These are phyloP conservation scores for Camellia granthamiana DNA, from an alignment of 148 eudicot species.

Conservation along the genomic window DNA sequence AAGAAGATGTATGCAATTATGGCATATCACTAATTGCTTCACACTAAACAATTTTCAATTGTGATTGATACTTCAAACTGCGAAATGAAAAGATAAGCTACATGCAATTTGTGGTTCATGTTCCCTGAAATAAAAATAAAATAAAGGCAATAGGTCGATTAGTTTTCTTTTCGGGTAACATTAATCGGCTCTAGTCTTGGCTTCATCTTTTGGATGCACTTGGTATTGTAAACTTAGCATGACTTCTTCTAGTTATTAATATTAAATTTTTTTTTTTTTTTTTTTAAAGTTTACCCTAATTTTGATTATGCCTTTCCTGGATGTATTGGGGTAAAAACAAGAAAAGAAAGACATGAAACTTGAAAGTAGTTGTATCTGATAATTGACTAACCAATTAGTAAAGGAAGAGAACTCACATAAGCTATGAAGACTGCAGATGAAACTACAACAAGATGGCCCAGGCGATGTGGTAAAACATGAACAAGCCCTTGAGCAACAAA, in stretches of 20 bases:
- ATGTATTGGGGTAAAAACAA: background rate
- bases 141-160: background rate
- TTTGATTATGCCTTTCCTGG: background rate
- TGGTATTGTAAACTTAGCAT: background rate
- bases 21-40: too few species aligned
- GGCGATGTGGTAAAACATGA: constrained; percentile 12
- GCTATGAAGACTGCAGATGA: constrained; percentile 19
- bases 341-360: background rate
- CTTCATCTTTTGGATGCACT: background rate
- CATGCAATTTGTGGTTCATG: too few species aligned
- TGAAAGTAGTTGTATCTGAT: background rate
- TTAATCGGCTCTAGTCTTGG: background rate
- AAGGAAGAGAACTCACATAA: constrained; percentile 20
- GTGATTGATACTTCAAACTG: too few species aligned
- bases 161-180: background rate
- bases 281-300: background rate
- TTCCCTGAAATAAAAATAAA: too few species aligned
- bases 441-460: constrained; percentile 19
- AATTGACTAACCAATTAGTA: constrained; percentile 1
- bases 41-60: too few species aligned
- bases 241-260: background rate
- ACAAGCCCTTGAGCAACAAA: constrained; percentile 22
- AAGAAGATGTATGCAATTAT: background rate
- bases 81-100: too few species aligned
- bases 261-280: too few species aligned